A percentile compares a stretch with the other conserved stretches of the same genome.
Evolutionary conservation across 305 asterid species (phyloP).

Genomic region (Fraxinus xanthoxyloides): DNA sequence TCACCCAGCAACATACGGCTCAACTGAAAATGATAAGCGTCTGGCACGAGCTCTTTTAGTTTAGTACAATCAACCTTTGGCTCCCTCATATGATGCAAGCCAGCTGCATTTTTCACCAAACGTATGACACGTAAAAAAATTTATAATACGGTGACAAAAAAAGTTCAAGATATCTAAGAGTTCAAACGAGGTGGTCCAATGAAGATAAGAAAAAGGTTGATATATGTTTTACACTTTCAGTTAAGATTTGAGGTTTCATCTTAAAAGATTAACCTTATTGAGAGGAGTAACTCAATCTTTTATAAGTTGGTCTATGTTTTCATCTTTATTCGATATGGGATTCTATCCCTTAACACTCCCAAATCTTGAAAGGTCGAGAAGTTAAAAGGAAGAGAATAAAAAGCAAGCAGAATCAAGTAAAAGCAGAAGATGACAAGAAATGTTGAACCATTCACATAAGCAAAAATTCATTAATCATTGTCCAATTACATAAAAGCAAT

Average conservation of each 20-base stretch:
- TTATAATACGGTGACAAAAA: neutral
- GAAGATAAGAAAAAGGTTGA: neutral
- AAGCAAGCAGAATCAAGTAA: constrained; percentile 39
- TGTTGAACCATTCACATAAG: constrained; percentile 17
- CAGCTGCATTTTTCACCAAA: neutral
- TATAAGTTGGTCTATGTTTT: too few species aligned
- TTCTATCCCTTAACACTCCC: too few species aligned
- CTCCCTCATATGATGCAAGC: neutral
- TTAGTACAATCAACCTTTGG: neutral
- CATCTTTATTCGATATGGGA: too few species aligned
- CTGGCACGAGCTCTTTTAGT: neutral
- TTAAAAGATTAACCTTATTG: too few species aligned
- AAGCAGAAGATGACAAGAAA: constrained; percentile 19
- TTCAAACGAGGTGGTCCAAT: neutral
- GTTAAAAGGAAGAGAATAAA: constrained; percentile 37
- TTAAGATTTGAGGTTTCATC: too few species aligned
- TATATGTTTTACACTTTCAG: constrained; percentile 4
- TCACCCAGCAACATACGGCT: neutral
- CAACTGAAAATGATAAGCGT: too few species aligned
- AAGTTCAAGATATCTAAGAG: neutral
- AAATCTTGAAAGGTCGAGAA: constrained; percentile 37
- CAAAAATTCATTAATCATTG: constrained; percentile 15
- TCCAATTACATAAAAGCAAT: neutral
- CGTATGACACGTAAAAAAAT: neutral
- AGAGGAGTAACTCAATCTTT: too few species aligned